Evolutionary conservation across 78 protist species (phyloP).

Genomic region (Tieghemostelium lacteum): DNA sequence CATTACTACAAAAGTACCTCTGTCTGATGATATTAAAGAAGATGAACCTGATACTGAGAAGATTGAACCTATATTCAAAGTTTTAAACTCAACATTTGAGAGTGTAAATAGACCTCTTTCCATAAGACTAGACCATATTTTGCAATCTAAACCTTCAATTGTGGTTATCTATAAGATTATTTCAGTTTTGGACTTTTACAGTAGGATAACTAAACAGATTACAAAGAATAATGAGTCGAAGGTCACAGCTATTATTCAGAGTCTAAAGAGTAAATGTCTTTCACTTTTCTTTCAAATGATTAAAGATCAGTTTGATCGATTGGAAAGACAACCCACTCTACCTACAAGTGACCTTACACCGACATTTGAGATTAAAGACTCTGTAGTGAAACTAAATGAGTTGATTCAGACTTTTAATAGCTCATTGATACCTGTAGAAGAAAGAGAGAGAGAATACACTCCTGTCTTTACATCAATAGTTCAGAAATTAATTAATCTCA

Average conservation of each 20-base stretch:
- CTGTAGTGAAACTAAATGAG: conserved; percentile 37
- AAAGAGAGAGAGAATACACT: conserved; percentile 50
- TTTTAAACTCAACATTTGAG: conserved; percentile 54
- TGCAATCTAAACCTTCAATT: conserved; percentile 65
- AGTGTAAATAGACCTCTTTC: conserved; percentile 53
- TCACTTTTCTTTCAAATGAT: conserved; percentile 24
- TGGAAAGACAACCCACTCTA: conserved; percentile 6
- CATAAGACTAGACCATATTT: conserved; percentile 60
- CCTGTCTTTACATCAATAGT: conserved; percentile 49
- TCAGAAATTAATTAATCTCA: conserved; percentile 46
- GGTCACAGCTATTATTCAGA: not conserved
- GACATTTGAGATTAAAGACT: conserved; percentile 52
- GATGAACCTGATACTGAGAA: not conserved
- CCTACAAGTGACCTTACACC: conserved; percentile 16
- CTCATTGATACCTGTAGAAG: conserved; percentile 59
- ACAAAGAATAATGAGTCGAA: not conserved
- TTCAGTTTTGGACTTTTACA: conserved; percentile 66
- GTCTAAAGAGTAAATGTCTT: conserved; percentile 7
- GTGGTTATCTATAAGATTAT: conserved; percentile 49
- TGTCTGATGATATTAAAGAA: not conserved
- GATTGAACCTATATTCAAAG: conserved; percentile 41
- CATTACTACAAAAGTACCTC: not conserved
- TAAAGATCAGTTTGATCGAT: conserved; percentile 54
- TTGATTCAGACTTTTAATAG: conserved; percentile 25
- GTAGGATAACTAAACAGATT: conserved; percentile 19